Evolutionary conservation across 345 rosid genomes (phyloP).

Genomic region (Eucalyptus regnans): DNA sequence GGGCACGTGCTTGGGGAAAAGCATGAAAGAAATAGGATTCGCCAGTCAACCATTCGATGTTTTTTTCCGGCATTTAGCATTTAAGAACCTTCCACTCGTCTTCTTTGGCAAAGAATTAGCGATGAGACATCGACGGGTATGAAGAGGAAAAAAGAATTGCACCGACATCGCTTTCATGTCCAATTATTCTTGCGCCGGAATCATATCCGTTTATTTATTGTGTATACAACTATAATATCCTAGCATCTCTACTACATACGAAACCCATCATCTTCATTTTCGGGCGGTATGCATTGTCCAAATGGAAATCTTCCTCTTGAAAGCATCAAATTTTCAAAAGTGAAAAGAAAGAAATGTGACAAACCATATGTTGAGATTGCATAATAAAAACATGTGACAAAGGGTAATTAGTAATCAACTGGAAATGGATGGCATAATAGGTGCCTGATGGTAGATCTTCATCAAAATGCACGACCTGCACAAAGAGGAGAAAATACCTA

Average conservation of each 20-base stretch:
- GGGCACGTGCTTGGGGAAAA: neutral
- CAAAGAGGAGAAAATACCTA: neutral
- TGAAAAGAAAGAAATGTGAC: neutral
- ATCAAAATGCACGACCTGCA: constrained; percentile 58
- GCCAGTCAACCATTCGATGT: neutral
- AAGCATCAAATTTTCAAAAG: neutral
- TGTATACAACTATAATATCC: neutral
- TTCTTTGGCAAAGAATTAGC: neutral
- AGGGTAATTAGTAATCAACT: constrained; percentile 12
- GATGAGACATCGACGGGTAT: neutral
- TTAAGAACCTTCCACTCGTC: no score
- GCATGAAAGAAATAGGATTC: neutral
- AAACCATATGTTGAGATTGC: neutral
- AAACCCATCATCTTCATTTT: constrained; percentile 90
- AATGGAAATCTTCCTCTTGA: constrained; percentile 71
- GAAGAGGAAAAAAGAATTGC: no score
- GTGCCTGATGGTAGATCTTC: constrained; percentile 46
- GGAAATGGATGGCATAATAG: constrained; percentile 57
- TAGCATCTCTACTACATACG: constrained; percentile 16
- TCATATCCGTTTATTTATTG: no score
- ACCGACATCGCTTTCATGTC: neutral
- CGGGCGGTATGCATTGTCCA: constrained; percentile 72
- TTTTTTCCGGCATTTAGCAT: no score
- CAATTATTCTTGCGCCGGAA: neutral
- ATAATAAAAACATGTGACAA: neutral